Conservation (phyloP, 768 basidiomycete genomes). For the Mycena floridula region DNA sequence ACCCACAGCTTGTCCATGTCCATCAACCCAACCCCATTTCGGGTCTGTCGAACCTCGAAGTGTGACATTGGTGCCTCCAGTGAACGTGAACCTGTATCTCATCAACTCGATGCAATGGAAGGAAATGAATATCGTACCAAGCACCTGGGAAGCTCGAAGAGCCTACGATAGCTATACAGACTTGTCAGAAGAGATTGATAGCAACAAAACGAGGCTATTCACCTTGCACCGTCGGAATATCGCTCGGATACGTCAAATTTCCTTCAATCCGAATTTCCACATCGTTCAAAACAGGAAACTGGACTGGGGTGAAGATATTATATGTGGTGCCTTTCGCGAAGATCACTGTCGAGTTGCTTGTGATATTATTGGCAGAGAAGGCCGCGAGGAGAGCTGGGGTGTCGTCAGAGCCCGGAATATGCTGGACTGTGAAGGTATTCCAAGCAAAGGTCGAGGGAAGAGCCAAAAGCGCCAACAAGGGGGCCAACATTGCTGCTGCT, state of each 20-base stretch:
- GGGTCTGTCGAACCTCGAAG: constrained; percentile 48
- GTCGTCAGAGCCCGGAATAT: constrained; percentile 42
- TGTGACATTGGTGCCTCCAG: constrained; percentile 52
- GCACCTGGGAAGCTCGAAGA: constrained; percentile 36
- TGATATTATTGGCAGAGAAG: constrained; percentile 32
- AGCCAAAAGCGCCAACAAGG: no score
- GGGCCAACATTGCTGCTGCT: no score
- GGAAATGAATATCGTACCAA: constrained; percentile 27
- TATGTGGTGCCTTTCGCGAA: constrained; percentile 53
- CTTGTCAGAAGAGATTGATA: background rate
- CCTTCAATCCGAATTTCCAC: constrained; percentile 54
- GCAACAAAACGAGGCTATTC: constrained; percentile 5
- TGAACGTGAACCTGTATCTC: constrained; percentile 42
- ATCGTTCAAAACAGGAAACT: constrained; percentile 47
- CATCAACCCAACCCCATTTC: constrained; percentile 61
- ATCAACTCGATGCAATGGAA: background rate
- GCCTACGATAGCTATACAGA: constrained; percentile 32
- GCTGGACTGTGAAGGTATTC: constrained; percentile 47
- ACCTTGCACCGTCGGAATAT: constrained; percentile 49
- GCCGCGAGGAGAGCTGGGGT: constrained; percentile 40
- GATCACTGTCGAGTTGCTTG: constrained; percentile 43
- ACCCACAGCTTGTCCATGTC: constrained; percentile 47
- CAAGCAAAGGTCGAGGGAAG: no score
- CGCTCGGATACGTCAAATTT: constrained; percentile 48
- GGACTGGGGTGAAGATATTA: constrained; percentile 56